phyloP scores from a whole-genome alignment of 2,329 filamentous ascomycete genomes.

The Blastomyces gilchristii region DNA sequence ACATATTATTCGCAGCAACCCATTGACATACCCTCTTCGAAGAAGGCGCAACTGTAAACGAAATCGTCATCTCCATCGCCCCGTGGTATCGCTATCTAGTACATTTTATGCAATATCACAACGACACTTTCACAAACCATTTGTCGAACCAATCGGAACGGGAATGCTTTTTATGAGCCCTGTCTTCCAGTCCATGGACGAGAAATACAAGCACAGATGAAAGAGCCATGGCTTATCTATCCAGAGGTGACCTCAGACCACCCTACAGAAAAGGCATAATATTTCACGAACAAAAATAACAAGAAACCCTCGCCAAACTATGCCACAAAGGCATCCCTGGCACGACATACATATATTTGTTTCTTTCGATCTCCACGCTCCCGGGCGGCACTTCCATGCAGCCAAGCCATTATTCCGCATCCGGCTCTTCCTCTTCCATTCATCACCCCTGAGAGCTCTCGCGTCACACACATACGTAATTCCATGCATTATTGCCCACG shows the following conservation, averaged over 20 bases:
- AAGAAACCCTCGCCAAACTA: not conserved
- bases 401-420: not conserved
- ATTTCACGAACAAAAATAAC: too few species aligned
- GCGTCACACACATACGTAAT: not conserved
- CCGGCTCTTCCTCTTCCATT: not conserved
- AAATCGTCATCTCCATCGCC: not conserved
- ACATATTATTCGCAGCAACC: constrained; percentile 10
- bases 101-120: not conserved
- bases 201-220: not conserved
- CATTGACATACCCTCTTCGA: constrained; percentile 9
- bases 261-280: too few species aligned
- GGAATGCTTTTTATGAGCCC: not conserved
- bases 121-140: not conserved
- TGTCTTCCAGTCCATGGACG: not conserved
- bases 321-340: not conserved
- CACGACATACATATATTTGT: not conserved
- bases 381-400: not conserved
- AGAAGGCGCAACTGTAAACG: constrained; percentile 5
- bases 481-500: not conserved
- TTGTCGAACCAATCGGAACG: not conserved
- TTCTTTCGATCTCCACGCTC: not conserved
- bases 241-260: too few species aligned
- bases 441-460: not conserved
- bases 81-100: not conserved
- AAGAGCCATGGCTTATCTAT: not conserved